Conservation (phyloP, 164 flowering plant genomes). For the Akebia trifoliata region DNA sequence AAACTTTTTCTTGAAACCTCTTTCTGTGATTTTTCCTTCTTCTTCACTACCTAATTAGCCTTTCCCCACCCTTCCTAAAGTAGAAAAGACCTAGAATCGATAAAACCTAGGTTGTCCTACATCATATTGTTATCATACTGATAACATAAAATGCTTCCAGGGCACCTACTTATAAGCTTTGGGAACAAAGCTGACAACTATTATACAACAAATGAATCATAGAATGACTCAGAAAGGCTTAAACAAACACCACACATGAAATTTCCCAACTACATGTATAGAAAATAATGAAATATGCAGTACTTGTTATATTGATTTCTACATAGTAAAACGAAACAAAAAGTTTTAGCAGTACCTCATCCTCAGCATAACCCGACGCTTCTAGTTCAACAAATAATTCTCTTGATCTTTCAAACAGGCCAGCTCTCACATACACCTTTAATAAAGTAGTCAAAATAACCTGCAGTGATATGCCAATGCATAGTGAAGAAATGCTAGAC, state of each 20-base stretch:
- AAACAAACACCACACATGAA: neutral
- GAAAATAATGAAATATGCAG: neutral
- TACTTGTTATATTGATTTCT: too few relatives aligned
- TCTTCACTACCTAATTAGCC: too few relatives aligned
- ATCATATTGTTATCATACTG: too few relatives aligned
- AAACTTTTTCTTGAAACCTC: too few relatives aligned
- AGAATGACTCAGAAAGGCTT: neutral
- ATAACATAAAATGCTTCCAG: too few relatives aligned
- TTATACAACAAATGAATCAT: neutral
- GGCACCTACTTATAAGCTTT: too few relatives aligned
- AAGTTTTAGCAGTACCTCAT: conserved; percentile 50
- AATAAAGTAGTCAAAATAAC: conserved; percentile 77
- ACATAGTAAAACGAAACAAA: neutral
- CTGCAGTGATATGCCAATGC: conserved; percentile 58
- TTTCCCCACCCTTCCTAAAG: too few relatives aligned
- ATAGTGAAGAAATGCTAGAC: neutral
- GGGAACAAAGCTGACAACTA: too few relatives aligned
- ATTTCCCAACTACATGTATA: neutral
- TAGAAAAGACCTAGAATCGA: too few relatives aligned
- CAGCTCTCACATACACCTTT: conserved; percentile 85
- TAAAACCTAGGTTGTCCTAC: too few relatives aligned
- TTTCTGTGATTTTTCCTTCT: too few relatives aligned
- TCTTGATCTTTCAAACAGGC: conserved; percentile 76
- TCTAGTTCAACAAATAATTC: conserved; percentile 59
- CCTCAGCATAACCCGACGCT: conserved; percentile 61